A percentile compares a stretch with the other conserved stretches of the same genome.
These are phyloP conservation scores for Xylaria sp. DNA, from an alignment of 2,329 filamentous ascomycete species.

Conservation along the genomic window DNA sequence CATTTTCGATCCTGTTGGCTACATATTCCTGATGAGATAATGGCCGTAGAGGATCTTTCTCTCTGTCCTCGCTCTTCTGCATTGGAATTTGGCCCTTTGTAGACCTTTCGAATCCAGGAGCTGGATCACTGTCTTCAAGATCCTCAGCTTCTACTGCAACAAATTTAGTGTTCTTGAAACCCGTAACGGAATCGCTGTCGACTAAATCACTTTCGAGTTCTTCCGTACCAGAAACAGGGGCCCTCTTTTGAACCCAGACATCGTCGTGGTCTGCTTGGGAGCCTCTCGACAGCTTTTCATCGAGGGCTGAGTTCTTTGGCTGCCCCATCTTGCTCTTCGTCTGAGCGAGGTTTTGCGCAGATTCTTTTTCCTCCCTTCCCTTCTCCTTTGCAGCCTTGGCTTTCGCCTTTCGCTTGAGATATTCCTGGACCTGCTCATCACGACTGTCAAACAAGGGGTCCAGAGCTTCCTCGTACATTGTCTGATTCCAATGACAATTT, in stretches of 20 bases:
- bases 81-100: constrained; percentile 44
- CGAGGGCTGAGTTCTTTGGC: constrained; percentile 21
- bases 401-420: constrained; percentile 49
- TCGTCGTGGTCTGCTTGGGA: constrained; percentile 21
- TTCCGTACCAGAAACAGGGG: constrained; percentile 30
- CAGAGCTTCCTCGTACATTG: constrained; percentile 59
- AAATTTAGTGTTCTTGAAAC: constrained; percentile 13
- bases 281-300: constrained; percentile 14
- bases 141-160: constrained; percentile 1
- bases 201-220: constrained; percentile 5
- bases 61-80: constrained; percentile 37
- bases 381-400: constrained; percentile 49
- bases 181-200: background rate
- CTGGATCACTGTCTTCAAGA: constrained; percentile 35
- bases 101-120: constrained; percentile 27
- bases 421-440: constrained; percentile 45
- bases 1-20: constrained; percentile 54
- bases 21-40: constrained; percentile 66
- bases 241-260: constrained; percentile 39
- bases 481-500: constrained; percentile 65
- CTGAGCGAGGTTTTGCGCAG: constrained; percentile 1
- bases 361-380: constrained; percentile 37
- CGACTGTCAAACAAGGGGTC: constrained; percentile 59
- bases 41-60: constrained; percentile 54
- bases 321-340: constrained; percentile 12